These are phyloP conservation scores for Erucastrum elatum DNA, from an alignment of 345 rosid species.

Conservation along the genomic window DNA sequence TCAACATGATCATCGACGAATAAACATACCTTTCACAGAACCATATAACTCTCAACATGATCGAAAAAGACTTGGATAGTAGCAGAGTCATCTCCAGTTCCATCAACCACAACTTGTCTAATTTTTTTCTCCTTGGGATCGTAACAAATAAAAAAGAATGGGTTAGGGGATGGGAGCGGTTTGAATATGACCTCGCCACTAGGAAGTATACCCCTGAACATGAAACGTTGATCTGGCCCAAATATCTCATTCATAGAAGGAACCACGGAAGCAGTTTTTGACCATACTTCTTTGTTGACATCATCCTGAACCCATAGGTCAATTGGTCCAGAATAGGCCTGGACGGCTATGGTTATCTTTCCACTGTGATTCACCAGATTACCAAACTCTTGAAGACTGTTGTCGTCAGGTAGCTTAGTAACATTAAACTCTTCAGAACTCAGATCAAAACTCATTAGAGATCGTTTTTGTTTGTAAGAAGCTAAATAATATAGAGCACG, in stretches of 20 bases:
- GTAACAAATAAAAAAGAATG: neutral
- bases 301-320: neutral
- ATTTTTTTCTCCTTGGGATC: neutral
- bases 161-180: neutral
- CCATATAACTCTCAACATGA: neutral
- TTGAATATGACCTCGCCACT: neutral
- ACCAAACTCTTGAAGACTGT: too few relatives aligned
- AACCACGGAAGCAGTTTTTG: neutral
- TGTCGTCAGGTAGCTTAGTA: neutral
- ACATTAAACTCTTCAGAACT: slow-evolving; percentile 7
- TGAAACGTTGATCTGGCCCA: neutral
- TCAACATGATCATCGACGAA: neutral
- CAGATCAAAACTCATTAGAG: neutral
- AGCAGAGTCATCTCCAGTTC: neutral
- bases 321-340: neutral
- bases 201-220: neutral
- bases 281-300: neutral
- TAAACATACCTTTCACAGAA: neutral
- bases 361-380: neutral
- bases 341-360: neutral
- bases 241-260: neutral
- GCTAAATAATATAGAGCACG: too few relatives aligned
- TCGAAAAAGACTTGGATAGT: neutral
- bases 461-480: too few relatives aligned
- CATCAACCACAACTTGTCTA: neutral